Evolutionary conservation across 1,284 basidiomycete species (phyloP), one percentile per base, ranked within the genome.

Genomic region (Afroboletus lepidellus): DNA sequence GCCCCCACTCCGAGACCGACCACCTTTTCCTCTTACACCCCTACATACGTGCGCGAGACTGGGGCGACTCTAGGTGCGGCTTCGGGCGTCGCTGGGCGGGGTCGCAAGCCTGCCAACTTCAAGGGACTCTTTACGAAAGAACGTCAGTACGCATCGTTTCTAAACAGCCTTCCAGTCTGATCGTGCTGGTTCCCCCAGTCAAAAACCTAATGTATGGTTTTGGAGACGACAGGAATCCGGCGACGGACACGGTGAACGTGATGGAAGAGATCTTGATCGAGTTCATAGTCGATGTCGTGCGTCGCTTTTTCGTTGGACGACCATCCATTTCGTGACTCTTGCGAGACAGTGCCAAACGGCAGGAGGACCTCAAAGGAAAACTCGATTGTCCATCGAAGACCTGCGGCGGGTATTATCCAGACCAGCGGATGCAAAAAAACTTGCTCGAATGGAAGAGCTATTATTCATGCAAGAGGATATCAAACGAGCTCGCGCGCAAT

Each of bases 211-310:
- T 96, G 93, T 96, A 94, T 64, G 92, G 90, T n/a, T 97, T 94
- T 67, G 94, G 94, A 18, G 94, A 97, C 65, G 90, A 92, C 64
- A 80, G 89, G 18, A 89, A 92, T 59, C 91, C 93, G 1, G 84
- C 90, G 8, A 87, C 83, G 42, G 94, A 96, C 60, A 88, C 90
- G 0, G 88, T 95, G 27, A 87, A 85, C 61, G 88, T 97, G 27
- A 91, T 97, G 87, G 94, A 97, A 68, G 94, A 96, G 66, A 94
- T 97, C 57, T 74, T 95, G 37, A 83, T 95, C 41, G 92, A 95
- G 67, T 95, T 93, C 61, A 91, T 97, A 58, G 84, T 85, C 30
- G 93, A 96, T 61, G 80, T 97, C 41, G 93, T 90, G 68, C 64
- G 84, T 80, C 54, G n/a, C 29, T 38, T 54, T 55, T 63, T 41